These are phyloP conservation scores for peach (Prunus persica) DNA, from an alignment of 306 rosid genomes.

Conservation along the genomic window DNA sequence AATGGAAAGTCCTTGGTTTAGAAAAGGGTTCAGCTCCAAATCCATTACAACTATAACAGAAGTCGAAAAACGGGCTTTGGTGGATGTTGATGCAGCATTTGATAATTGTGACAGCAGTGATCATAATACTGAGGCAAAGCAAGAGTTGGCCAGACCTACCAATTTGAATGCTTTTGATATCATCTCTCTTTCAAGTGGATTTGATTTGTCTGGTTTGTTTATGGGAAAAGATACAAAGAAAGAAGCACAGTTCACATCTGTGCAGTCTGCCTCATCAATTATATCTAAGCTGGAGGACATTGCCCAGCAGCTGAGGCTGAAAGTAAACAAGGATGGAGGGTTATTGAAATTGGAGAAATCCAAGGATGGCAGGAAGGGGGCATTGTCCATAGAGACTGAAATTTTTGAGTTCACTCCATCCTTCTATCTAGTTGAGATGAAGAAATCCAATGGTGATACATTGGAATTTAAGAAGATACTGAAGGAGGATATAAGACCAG, in stretches of 20 bases:
- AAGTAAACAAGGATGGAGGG: slow-evolving; percentile 43
- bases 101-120: neutral
- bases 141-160: slow-evolving; percentile 25
- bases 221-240: slow-evolving; percentile 32
- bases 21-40: slow-evolving; percentile 28
- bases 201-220: slow-evolving; percentile 43
- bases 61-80: neutral
- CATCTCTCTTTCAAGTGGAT: slow-evolving; percentile 40
- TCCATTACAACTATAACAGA: neutral
- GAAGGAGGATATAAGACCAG: slow-evolving; percentile 44
- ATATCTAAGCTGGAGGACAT: slow-evolving; percentile 39
- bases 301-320: slow-evolving; percentile 37
- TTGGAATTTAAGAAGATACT: slow-evolving; percentile 45
- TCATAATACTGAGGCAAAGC: slow-evolving; percentile 18
- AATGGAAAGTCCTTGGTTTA: slow-evolving; percentile 44
- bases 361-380: slow-evolving; percentile 46
- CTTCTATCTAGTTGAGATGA: slow-evolving; percentile 53
- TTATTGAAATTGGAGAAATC: slow-evolving; percentile 36
- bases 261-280: slow-evolving; percentile 40
- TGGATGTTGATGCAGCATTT: neutral
- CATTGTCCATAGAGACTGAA: slow-evolving; percentile 43
- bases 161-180: slow-evolving; percentile 59
- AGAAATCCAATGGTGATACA: slow-evolving; percentile 50
- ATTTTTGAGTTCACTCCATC: slow-evolving; percentile 41
- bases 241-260: slow-evolving; percentile 44